Evolutionary conservation across 179 eudicot species (phyloP).

Genomic region (Carnegiea gigantea): DNA sequence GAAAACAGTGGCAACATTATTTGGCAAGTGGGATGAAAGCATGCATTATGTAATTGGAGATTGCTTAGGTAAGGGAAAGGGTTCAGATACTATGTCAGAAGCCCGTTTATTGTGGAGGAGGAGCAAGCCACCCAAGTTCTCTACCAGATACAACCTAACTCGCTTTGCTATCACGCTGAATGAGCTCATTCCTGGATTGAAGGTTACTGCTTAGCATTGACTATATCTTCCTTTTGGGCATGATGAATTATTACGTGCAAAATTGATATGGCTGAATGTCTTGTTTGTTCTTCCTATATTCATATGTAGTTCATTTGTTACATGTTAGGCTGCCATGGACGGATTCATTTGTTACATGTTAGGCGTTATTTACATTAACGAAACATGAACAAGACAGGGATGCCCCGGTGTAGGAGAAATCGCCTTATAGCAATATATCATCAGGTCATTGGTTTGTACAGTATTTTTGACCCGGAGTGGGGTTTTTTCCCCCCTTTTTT

Average conservation of each 20-base stretch:
- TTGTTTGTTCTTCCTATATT: neutral
- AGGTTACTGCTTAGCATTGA: conserved; percentile 43
- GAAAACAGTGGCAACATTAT: conserved; percentile 72
- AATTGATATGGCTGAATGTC: neutral
- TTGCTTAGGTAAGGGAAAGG: conserved; percentile 68
- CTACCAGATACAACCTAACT: conserved; percentile 84
- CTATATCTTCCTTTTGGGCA: neutral
- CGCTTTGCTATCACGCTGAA: conserved; percentile 92
- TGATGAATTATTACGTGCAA: neutral
- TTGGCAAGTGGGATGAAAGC: conserved; percentile 99
- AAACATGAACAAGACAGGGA: neutral
- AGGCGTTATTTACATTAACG: neutral
- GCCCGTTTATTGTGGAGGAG: conserved; percentile 83
- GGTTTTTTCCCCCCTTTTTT: neutral
- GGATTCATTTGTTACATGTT: too few relatives aligned
- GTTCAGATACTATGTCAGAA: conserved; percentile 48
- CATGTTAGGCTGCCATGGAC: neutral
- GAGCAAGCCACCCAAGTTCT: conserved; percentile 70
- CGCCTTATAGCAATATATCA: neutral
- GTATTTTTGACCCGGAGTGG: neutral
- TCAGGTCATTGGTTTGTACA: neutral
- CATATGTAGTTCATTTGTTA: neutral
- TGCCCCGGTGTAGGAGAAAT: neutral
- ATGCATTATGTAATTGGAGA: conserved; percentile 80
- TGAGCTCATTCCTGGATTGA: conserved; percentile 78